phyloP scores from a whole-genome alignment of 305 asterid species.

The Fraxinus albicans region DNA sequence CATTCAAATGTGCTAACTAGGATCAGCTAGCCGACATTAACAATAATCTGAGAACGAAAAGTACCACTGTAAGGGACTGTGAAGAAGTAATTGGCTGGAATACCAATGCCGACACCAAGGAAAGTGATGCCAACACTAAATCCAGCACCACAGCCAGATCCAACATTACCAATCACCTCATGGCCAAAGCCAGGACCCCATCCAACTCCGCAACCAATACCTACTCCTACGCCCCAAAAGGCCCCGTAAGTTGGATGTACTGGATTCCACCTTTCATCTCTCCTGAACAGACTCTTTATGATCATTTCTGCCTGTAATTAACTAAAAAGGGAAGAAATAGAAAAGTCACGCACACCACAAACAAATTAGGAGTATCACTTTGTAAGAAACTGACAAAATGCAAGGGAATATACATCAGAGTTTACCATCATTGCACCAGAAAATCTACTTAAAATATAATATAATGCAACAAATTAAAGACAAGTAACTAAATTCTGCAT shows the following conservation, averaged over 20 bases:
- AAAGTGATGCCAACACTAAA: conserved; percentile 75
- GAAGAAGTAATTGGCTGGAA: conserved; percentile 61
- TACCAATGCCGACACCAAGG: conserved; percentile 78
- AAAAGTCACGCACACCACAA: not conserved
- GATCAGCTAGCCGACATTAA: not conserved
- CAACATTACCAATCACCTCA: conserved; percentile 85
- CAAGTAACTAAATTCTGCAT: not conserved
- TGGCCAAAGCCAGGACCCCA: conserved; percentile 99
- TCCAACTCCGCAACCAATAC: conserved; percentile 92
- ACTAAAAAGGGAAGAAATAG: conserved; percentile 13
- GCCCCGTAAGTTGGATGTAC: conserved; percentile 86
- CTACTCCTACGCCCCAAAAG: conserved; percentile 91
- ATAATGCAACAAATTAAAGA: not conserved
- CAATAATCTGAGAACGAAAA: not conserved
- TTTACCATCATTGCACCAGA: not conserved
- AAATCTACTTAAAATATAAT: not conserved
- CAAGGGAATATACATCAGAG: not conserved
- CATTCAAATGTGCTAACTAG: not conserved
- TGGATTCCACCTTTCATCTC: conserved; percentile 85
- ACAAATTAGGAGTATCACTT: not conserved
- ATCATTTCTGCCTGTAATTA: conserved; percentile 63
- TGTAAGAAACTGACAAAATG: not conserved
- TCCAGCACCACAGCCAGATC: conserved; percentile 96
- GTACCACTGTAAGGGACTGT: conserved; percentile 60
- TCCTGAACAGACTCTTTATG: conserved; percentile 67